Percentiles rank a stretch among this genome's conserved stretches.
phyloP scores from a whole-genome alignment of 345 rosid species.

The Eucalyptus pumila region DNA sequence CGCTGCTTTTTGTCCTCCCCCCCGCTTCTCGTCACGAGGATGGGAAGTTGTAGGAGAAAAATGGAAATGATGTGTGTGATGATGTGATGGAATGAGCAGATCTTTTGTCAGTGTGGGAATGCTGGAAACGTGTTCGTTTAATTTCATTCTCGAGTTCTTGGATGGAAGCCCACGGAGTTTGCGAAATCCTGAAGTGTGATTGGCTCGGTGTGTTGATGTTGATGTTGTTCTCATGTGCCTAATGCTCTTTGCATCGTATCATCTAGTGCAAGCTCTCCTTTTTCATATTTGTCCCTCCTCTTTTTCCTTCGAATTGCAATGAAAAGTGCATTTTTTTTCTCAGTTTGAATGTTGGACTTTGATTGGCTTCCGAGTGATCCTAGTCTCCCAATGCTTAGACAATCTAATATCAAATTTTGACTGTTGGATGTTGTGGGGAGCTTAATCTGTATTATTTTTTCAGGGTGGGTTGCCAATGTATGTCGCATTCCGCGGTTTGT shows the following conservation, averaged over 20 bases:
- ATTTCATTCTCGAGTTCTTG: background rate
- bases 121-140: background rate
- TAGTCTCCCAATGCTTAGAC: background rate
- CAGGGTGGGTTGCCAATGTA: slow-evolving; percentile 94
- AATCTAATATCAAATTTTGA: background rate
- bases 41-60: background rate
- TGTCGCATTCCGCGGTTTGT: slow-evolving; percentile 79
- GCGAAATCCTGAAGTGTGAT: background rate
- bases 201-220: background rate
- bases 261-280: background rate
- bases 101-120: background rate
- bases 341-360: background rate
- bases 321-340: background rate
- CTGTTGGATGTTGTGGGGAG: background rate
- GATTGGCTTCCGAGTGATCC: background rate
- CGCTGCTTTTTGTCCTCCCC: background rate
- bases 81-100: background rate
- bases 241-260: background rate
- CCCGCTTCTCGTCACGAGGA: background rate
- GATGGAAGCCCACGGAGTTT: background rate
- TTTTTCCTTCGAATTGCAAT: background rate
- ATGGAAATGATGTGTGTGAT: background rate
- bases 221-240: background rate
- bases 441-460: background rate
- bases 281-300: background rate